phyloP scores from a whole-genome alignment of 441 rosid genomes.

The Viola pubescens region DNA sequence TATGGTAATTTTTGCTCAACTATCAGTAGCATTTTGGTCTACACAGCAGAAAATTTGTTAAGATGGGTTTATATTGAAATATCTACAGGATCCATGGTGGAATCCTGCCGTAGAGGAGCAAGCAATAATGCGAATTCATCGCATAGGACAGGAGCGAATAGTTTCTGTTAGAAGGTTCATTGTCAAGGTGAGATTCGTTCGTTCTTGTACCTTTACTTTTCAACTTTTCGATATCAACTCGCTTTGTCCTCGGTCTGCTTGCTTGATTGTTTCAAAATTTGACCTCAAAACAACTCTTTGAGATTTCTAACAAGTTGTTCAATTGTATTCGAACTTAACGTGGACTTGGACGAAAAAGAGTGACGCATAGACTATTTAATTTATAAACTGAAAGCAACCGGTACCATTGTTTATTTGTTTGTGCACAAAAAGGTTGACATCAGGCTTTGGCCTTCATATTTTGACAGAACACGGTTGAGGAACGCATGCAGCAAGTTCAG shows the following conservation, averaged over 20 bases:
- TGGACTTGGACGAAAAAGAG: neutral
- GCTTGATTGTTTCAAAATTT: constrained; percentile 1
- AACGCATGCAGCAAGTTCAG: constrained; percentile 58
- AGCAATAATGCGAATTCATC: constrained; percentile 63
- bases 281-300: neutral
- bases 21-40: neutral
- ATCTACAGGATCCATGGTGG: constrained; percentile 71
- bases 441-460: neutral
- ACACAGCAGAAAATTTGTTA: neutral
- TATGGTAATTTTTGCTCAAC: constrained; percentile 33
- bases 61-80: no score
- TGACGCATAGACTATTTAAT: neutral
- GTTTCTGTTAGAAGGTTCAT: constrained; percentile 54
- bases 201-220: neutral
- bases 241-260: neutral
- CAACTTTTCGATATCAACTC: neutral
- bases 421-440: neutral
- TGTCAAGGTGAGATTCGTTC: constrained; percentile 36
- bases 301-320: neutral
- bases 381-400: neutral
- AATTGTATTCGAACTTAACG: neutral
- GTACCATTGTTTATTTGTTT: neutral
- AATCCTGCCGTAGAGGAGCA: constrained; percentile 78
- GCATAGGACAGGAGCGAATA: constrained; percentile 52
- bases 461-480: constrained; percentile 52